These are phyloP conservation scores for Carex pumila DNA, from an alignment of 176 grass and related monocot species.

Conservation along the genomic window DNA sequence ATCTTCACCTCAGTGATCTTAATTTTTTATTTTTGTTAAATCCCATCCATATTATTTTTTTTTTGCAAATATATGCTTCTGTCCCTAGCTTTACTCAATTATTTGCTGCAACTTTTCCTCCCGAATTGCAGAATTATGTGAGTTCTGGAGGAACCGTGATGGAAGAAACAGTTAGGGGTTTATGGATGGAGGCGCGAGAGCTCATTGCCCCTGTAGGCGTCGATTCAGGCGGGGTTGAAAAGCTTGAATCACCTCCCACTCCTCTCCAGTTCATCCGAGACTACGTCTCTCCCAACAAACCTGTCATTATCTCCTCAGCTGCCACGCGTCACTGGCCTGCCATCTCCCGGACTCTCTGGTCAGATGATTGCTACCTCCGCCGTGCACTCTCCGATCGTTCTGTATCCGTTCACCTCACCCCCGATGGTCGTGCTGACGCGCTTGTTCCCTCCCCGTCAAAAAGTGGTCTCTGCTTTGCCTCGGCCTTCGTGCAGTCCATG, in stretches of 20 bases:
- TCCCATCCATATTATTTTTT: no score
- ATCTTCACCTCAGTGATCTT: no score
- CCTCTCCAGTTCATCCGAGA: conserved; percentile 75
- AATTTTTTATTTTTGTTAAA: no score
- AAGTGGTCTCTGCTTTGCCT: conserved; percentile 47
- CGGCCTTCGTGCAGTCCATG: conserved; percentile 48
- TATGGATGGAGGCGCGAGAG: conserved; percentile 83
- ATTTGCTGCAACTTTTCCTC: no score
- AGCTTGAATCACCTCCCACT: conserved; percentile 41
- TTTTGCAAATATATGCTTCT: no score
- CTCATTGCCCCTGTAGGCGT: conserved; percentile 32
- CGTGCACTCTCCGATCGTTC: conserved; percentile 35
- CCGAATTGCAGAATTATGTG: no score
- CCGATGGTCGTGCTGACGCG: conserved; percentile 70
- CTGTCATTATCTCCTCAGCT: conserved; percentile 60
- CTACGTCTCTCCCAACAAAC: conserved; percentile 61
- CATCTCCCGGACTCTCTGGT: conserved; percentile 46
- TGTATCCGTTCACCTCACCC: conserved; percentile 88
- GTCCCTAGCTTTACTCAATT: no score
- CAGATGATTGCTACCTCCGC: conserved; percentile 56
- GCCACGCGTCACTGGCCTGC: conserved; percentile 79
- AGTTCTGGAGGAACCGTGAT: background rate
- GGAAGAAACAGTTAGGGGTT: conserved; percentile 43
- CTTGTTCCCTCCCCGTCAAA: conserved; percentile 33
- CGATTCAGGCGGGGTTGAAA: conserved; percentile 21